Conservation (phyloP, 805 yeast species). For the Candida germanica region DNA sequence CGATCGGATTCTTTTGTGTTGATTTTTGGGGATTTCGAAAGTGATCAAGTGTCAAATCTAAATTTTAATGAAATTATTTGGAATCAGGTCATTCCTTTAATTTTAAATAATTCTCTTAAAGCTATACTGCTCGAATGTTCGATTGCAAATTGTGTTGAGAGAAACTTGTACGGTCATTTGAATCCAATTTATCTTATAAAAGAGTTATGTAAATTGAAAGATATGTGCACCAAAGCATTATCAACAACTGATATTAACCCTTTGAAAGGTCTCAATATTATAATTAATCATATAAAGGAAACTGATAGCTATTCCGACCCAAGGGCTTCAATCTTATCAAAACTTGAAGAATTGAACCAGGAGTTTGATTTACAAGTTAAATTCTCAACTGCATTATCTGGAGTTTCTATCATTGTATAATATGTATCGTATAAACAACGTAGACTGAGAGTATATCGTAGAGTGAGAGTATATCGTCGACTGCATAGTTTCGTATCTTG, state of each 20-base stretch:
- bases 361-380: slow-evolving; percentile 38
- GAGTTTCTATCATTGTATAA: slow-evolving; percentile 37
- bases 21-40: slow-evolving; percentile 83
- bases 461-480: too few relatives aligned
- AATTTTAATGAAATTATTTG: slow-evolving; percentile 48
- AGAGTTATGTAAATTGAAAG: slow-evolving; percentile 44
- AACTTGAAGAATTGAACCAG: slow-evolving; percentile 42
- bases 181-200: slow-evolving; percentile 60
- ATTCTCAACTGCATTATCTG: slow-evolving; percentile 55
- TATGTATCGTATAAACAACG: neutral
- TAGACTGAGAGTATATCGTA: too few relatives aligned
- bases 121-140: slow-evolving; percentile 81
- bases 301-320: slow-evolving; percentile 47
- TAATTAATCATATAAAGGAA: slow-evolving; percentile 48
- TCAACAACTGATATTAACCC: slow-evolving; percentile 22
- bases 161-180: slow-evolving; percentile 72
- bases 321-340: slow-evolving; percentile 47
- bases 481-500: too few relatives aligned
- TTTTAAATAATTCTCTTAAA: slow-evolving; percentile 37
- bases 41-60: slow-evolving; percentile 49
- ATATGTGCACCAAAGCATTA: slow-evolving; percentile 13
- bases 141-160: slow-evolving; percentile 34
- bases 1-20: slow-evolving; percentile 40
- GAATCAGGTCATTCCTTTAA: slow-evolving; percentile 48
- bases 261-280: slow-evolving; percentile 41